phyloP scores from a whole-genome alignment of 305 asterid genomes.

The Striga hermonthica region DNA sequence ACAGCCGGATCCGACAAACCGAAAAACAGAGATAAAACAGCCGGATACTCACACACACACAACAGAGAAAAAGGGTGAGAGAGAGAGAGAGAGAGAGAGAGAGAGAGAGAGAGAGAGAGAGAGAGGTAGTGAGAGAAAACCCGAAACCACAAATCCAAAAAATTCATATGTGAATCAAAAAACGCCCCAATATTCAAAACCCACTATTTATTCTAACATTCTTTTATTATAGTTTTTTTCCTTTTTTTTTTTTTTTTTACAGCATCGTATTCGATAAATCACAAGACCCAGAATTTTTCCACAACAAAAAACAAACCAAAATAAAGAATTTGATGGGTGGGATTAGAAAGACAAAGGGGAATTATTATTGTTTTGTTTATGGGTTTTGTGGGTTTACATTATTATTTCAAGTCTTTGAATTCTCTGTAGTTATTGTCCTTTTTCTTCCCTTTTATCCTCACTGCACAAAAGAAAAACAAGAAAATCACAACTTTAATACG shows the following conservation, averaged over 20 bases:
- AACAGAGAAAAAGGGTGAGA: conserved; percentile 15
- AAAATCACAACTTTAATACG: conserved; percentile 37
- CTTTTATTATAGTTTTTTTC: conserved; percentile 31
- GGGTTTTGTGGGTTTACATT: conserved; percentile 38
- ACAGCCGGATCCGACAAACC: conserved; percentile 29
- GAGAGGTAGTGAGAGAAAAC: conserved; percentile 27
- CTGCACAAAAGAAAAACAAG: conserved; percentile 37
- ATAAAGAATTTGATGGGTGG: conserved; percentile 48
- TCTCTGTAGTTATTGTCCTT: conserved; percentile 33
- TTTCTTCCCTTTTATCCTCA: conserved; percentile 35
- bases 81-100: conserved; percentile 29
- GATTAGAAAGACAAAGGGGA: conserved; percentile 52
- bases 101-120: conserved; percentile 34
- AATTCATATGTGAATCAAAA: conserved; percentile 54
- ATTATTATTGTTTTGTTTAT: conserved; percentile 40
- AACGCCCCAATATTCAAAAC: conserved; percentile 46
- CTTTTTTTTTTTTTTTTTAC: conserved; percentile 30
- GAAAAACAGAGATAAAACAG: background rate
- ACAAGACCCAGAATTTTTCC: conserved; percentile 30
- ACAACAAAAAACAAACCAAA: conserved; percentile 33
- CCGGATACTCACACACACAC: no score
- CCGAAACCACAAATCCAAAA: conserved; percentile 40
- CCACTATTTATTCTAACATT: conserved; percentile 33
- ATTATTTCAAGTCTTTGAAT: conserved; percentile 41
- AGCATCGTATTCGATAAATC: conserved; percentile 49